These are phyloP conservation scores for Volvox carteri DNA, from an alignment of 163 green algal genomes.

Conservation along the genomic window DNA sequence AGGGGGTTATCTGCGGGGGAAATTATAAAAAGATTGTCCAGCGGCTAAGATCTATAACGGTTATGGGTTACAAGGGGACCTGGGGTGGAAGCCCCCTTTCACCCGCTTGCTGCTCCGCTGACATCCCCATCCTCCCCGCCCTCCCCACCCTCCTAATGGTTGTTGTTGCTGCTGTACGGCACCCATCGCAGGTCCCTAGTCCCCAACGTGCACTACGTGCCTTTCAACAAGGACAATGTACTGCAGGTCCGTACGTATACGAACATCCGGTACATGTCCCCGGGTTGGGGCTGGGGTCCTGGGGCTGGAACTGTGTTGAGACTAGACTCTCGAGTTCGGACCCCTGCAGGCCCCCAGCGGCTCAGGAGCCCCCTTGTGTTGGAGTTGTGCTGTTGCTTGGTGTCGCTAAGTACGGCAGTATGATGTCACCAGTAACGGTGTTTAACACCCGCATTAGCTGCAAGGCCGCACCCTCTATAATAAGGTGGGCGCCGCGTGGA, in stretches of 20 bases:
- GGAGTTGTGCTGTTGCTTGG: background rate
- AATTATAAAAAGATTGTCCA: too few species aligned
- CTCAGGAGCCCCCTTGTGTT: too few species aligned
- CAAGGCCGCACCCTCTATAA: background rate
- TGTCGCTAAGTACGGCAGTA: too few species aligned
- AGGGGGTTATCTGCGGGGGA: too few species aligned
- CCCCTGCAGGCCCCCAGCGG: too few species aligned
- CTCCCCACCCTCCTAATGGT: background rate
- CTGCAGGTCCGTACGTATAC: slow-evolving; percentile 3
- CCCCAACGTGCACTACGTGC: slow-evolving; percentile 31
- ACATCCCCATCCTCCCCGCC: background rate
- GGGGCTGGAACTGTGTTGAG: background rate
- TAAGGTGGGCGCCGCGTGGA: background rate
- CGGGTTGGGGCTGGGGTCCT: too few species aligned
- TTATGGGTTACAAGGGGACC: too few species aligned
- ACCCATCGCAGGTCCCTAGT: slow-evolving; percentile 37
- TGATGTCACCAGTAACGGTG: background rate
- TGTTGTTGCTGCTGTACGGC: background rate
- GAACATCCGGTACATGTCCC: background rate
- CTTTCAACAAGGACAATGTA: slow-evolving; percentile 49
- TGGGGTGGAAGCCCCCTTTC: too few species aligned
- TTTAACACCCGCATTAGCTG: too few species aligned
- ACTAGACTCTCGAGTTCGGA: background rate
- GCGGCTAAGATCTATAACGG: too few species aligned
- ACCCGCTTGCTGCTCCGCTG: background rate